A percentile compares a stretch with the other conserved stretches of the same genome.
Conservation (phyloP, 352 stramenopile species). For the Globisporangium radiosum region DNA sequence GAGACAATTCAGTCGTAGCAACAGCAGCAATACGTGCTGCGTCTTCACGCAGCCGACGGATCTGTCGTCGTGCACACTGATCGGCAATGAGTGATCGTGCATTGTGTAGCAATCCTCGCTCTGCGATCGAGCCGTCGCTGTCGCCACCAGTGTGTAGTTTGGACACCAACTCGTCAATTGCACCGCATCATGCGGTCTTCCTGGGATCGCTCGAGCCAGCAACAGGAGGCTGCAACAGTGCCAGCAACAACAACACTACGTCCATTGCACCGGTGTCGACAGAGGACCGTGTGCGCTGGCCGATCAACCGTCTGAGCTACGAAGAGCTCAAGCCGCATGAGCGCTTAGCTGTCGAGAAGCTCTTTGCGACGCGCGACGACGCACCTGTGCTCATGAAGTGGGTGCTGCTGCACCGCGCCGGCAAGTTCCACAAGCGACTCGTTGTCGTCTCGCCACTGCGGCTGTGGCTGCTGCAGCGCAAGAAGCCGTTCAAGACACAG, state of each 20-base stretch:
- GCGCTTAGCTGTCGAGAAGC: conserved; percentile 31
- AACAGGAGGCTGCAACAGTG: background rate
- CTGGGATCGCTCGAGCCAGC: background rate
- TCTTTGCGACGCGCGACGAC: conserved; percentile 44
- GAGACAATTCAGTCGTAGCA: too few relatives aligned
- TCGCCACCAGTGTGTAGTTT: too few relatives aligned
- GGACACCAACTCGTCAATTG: too few relatives aligned
- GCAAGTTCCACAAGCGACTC: conserved; percentile 37
- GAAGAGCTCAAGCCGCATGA: conserved; percentile 41
- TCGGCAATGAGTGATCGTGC: too few relatives aligned
- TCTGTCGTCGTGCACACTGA: too few relatives aligned
- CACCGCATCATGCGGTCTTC: too few relatives aligned
- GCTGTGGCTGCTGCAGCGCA: conserved; percentile 41
- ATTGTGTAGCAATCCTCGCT: too few relatives aligned
- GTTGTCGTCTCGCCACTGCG: conserved; percentile 52
- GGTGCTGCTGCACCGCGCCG: conserved; percentile 35
- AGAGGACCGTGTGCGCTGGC: conserved; percentile 21
- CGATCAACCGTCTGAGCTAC: conserved; percentile 62
- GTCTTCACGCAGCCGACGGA: too few relatives aligned
- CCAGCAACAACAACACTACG: background rate
- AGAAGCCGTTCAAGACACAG: conserved; percentile 31
- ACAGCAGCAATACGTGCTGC: too few relatives aligned
- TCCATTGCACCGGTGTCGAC: background rate
- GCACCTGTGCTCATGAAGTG: conserved; percentile 53
- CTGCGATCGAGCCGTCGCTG: too few relatives aligned